Percentiles rank a stretch among this genome's conserved stretches.
Evolutionary conservation across 1,284 basidiomycete species (phyloP).

Genomic region (Ganoderma sinense): DNA sequence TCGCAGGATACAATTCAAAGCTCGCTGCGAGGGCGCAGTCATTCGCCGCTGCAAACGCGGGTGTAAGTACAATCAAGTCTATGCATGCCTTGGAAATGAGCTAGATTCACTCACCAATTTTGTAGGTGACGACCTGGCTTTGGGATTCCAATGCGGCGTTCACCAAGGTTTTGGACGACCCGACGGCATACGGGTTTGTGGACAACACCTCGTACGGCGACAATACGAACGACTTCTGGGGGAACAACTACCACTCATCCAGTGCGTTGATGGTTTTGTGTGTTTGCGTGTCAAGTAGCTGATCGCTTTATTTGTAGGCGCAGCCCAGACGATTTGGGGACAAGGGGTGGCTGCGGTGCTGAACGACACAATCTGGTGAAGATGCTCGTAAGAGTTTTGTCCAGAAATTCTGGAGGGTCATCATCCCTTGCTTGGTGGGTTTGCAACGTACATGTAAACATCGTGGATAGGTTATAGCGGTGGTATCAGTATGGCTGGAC

Average conservation of each 20-base stretch:
- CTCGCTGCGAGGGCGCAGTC: slow-evolving; percentile 47
- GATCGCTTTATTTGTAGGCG: slow-evolving; percentile 16
- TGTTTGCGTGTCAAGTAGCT: not conserved
- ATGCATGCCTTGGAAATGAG: no score
- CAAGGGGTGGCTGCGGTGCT: slow-evolving; percentile 31
- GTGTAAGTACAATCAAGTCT: not conserved
- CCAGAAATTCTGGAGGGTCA: not conserved
- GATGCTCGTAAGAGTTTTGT: not conserved
- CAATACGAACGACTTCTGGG: slow-evolving; percentile 60
- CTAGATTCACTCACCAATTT: not conserved
- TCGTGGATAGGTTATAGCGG: not conserved
- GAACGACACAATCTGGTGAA: slow-evolving; percentile 6
- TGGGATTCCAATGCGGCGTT: slow-evolving; percentile 64
- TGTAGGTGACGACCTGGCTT: slow-evolving; percentile 54
- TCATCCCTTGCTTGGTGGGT: no score
- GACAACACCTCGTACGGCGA: slow-evolving; percentile 58
- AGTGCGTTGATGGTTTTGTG: slow-evolving; percentile 6
- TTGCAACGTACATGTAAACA: not conserved
- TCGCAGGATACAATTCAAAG: slow-evolving; percentile 58
- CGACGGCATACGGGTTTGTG: slow-evolving; percentile 58
- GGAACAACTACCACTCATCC: slow-evolving; percentile 35
- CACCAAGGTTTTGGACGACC: slow-evolving; percentile 55
- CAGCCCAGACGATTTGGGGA: slow-evolving; percentile 38
- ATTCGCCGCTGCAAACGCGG: slow-evolving; percentile 49
- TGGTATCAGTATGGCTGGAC: not conserved